Percentiles rank a stretch among this genome's conserved stretches.
Conservation (phyloP, 192 early-diverging fungal species). For the Rhizophagus clarus region DNA sequence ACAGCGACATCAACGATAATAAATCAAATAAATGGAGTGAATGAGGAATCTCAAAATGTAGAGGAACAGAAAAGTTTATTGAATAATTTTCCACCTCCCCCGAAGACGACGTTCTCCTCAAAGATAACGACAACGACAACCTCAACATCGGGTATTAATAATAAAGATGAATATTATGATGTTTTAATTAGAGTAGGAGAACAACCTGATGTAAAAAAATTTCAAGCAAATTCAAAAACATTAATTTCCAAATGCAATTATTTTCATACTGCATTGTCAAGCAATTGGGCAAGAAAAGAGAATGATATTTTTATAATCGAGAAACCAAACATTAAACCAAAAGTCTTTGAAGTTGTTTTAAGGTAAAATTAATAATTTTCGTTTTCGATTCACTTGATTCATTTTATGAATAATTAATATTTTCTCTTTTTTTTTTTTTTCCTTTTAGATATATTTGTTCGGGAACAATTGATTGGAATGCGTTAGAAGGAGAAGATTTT, state of each 20-base stretch:
- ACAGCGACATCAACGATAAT: not conserved
- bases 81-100: not conserved
- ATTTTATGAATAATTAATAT: not conserved
- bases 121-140: not conserved
- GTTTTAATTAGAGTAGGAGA: slow-evolving; percentile 19
- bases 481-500: not conserved
- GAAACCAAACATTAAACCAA: slow-evolving; percentile 22
- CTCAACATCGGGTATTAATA: not conserved
- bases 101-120: not conserved
- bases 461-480: not conserved
- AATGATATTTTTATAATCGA: slow-evolving; percentile 1
- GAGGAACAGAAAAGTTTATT: not conserved
- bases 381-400: not conserved
- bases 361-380: not conserved
- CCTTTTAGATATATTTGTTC: slow-evolving; percentile 2
- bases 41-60: not conserved
- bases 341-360: slow-evolving; percentile 20
- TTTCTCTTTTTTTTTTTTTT: not conserved
- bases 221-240: slow-evolving; percentile 1
- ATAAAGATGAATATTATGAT: slow-evolving; percentile 12
- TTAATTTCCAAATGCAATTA: slow-evolving; percentile 6
- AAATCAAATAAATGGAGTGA: not conserved
- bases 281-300: slow-evolving; percentile 27
- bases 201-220: slow-evolving; percentile 17
- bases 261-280: slow-evolving; percentile 27